Evolutionary conservation across 2,329 filamentous ascomycete genomes (phyloP).

Genomic region (Colletotrichum eremochloae): DNA sequence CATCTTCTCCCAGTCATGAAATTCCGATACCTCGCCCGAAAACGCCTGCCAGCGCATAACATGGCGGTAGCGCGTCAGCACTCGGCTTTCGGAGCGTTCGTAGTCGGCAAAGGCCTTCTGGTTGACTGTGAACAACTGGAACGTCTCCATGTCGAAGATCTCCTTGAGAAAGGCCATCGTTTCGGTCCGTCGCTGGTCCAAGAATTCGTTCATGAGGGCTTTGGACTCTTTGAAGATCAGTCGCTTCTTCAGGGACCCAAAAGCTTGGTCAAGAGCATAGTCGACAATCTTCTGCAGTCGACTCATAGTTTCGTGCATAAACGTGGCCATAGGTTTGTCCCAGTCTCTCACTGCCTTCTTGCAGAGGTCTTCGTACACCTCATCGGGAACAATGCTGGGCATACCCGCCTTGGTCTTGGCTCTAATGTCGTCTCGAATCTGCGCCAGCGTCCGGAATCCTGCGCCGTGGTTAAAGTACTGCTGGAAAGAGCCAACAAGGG

Average conservation of each 20-base stretch:
- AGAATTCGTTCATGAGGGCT: slow-evolving; percentile 58
- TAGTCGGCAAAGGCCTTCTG: slow-evolving; percentile 61
- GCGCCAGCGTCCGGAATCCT: slow-evolving; percentile 59
- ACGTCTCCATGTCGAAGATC: slow-evolving; percentile 66
- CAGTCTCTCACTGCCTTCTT: slow-evolving; percentile 70
- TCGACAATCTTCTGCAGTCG: slow-evolving; percentile 63
- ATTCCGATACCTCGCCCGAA: slow-evolving; percentile 46
- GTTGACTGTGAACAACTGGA: slow-evolving; percentile 71
- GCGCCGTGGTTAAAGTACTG: slow-evolving; percentile 55
- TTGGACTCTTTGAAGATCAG: slow-evolving; percentile 64
- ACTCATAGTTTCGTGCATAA: slow-evolving; percentile 61
- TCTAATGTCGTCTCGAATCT: slow-evolving; percentile 68
- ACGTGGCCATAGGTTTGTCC: slow-evolving; percentile 64
- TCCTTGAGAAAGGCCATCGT: slow-evolving; percentile 56
- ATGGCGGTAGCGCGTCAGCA: slow-evolving; percentile 63
- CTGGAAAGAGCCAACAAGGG: slow-evolving; percentile 51
- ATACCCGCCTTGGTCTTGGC: slow-evolving; percentile 68
- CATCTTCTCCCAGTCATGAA: slow-evolving; percentile 59
- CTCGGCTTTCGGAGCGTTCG: slow-evolving; percentile 59
- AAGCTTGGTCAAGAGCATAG: slow-evolving; percentile 60
- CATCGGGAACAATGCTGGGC: slow-evolving; percentile 69
- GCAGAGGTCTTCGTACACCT: slow-evolving; percentile 71
- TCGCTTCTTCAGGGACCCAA: slow-evolving; percentile 61
- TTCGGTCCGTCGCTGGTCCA: slow-evolving; percentile 54
- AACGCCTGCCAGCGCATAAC: slow-evolving; percentile 62